Evolutionary conservation across 2,329 filamentous ascomycete species (phyloP).

Genomic region (Fusarium luffae): DNA sequence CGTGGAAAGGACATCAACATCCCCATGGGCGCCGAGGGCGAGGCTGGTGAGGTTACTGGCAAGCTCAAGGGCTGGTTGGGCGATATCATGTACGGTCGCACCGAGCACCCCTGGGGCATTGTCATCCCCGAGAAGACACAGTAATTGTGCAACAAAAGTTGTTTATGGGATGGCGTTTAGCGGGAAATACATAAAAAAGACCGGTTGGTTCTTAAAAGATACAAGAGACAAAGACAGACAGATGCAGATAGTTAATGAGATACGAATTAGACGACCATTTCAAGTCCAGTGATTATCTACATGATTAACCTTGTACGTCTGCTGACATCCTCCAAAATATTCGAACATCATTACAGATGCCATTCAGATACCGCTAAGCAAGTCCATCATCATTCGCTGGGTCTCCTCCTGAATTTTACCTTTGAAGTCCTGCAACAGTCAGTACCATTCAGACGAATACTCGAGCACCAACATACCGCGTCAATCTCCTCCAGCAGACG

Average conservation of each 20-base stretch:
- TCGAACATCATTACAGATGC: background rate
- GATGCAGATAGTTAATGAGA: slow-evolving; percentile 37
- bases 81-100: slow-evolving; percentile 80
- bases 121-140: slow-evolving; percentile 72
- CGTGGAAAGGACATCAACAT: slow-evolving; percentile 71
- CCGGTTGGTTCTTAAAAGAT: slow-evolving; percentile 17
- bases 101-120: slow-evolving; percentile 75
- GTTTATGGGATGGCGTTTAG: slow-evolving; percentile 44
- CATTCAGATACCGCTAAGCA: slow-evolving; percentile 32
- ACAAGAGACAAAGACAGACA: slow-evolving; percentile 5
- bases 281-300: slow-evolving; percentile 12
- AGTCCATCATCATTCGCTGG: slow-evolving; percentile 44
- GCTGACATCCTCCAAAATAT: background rate
- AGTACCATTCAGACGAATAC: background rate
- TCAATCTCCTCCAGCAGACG: slow-evolving; percentile 45
- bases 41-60: slow-evolving; percentile 65
- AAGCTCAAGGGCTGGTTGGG: slow-evolving; percentile 74
- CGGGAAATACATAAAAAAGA: slow-evolving; percentile 38
- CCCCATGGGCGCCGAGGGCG: slow-evolving; percentile 65
- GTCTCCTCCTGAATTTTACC: slow-evolving; percentile 43
- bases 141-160: slow-evolving; percentile 40
- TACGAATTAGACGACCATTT: slow-evolving; percentile 40
- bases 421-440: slow-evolving; percentile 45
- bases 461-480: slow-evolving; percentile 29
- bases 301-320: background rate